phyloP scores from a whole-genome alignment of 2,329 filamentous ascomycete genomes.

The Esteya vermicola region DNA sequence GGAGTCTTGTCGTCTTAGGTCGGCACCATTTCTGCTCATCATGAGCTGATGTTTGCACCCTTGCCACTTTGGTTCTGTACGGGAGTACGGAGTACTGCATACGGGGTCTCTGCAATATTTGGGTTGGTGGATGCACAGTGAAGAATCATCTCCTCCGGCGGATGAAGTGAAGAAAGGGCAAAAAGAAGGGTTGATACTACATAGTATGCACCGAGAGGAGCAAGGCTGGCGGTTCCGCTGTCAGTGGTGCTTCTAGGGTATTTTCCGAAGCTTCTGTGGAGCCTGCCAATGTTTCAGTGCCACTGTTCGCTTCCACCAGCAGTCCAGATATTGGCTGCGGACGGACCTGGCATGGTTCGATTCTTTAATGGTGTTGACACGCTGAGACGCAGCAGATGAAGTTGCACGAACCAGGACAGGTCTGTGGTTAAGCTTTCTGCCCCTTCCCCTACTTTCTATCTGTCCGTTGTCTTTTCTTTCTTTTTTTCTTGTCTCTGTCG shows the following conservation, averaged over 20 bases:
- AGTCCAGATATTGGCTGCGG: neutral
- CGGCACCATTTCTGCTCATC: slow-evolving; percentile 6
- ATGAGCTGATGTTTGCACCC: slow-evolving; percentile 6
- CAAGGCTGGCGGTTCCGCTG: neutral
- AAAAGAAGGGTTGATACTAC: too few relatives aligned
- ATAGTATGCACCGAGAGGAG: too few relatives aligned
- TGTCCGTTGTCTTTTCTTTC: too few relatives aligned
- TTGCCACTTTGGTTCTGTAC: too few relatives aligned
- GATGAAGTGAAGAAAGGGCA: too few relatives aligned
- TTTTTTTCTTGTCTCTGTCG: neutral
- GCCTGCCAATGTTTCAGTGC: neutral
- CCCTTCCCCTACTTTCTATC: neutral
- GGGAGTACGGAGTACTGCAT: too few relatives aligned
- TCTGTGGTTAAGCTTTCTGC: too few relatives aligned
- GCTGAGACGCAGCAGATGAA: neutral
- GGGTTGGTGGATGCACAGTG: too few relatives aligned
- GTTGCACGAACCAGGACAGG: too few relatives aligned
- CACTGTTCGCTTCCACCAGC: neutral
- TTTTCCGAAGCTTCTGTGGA: neutral
- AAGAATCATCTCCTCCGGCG: too few relatives aligned
- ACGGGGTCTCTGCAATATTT: too few relatives aligned
- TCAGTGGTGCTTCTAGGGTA: neutral
- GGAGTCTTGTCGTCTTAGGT: slow-evolving; percentile 3
- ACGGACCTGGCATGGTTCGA: neutral
- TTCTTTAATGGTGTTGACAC: neutral